Conservation (phyloP, 306 rosid species). For the Castanospermum australe region DNA sequence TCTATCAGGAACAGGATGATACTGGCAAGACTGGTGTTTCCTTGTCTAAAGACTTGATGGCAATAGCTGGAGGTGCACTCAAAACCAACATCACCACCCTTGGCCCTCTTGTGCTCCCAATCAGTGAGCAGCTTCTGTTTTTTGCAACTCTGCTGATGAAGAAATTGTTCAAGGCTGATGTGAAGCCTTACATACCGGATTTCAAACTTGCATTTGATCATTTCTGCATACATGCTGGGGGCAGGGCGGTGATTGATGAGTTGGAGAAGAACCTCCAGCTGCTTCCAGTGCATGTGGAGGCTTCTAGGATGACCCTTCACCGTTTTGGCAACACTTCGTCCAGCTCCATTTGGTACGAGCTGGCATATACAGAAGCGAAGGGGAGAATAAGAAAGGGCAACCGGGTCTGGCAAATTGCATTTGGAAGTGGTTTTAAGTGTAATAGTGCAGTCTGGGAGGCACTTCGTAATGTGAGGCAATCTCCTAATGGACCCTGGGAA, state of each 20-base stretch:
- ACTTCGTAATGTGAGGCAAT: conserved; percentile 57
- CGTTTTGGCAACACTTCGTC: conserved; percentile 85
- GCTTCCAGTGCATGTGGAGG: conserved; percentile 67
- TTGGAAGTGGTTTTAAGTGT: conserved; percentile 83
- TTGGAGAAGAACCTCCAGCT: conserved; percentile 76
- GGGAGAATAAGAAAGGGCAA: conserved; percentile 70
- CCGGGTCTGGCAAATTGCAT: conserved; percentile 86
- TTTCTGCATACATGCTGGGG: conserved; percentile 82
- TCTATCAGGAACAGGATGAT: conserved; percentile 73
- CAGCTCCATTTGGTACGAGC: conserved; percentile 83
- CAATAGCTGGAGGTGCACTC: conserved; percentile 74
- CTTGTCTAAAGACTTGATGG: conserved; percentile 76
- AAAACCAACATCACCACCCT: conserved; percentile 70
- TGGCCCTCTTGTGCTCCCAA: conserved; percentile 79
- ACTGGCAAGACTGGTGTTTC: conserved; percentile 75
- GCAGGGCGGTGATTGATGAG: conserved; percentile 86
- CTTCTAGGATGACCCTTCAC: conserved; percentile 79
- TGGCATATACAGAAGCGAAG: conserved; percentile 71
- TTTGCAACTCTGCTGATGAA: conserved; percentile 55
- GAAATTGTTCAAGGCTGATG: conserved; percentile 48
- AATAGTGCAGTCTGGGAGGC: conserved; percentile 87
- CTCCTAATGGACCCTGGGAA: conserved; percentile 73
- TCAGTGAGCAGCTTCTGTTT: conserved; percentile 80
- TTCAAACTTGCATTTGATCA: conserved; percentile 79
- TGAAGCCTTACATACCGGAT: conserved; percentile 78